phyloP scores from a whole-genome alignment of 257 asterid species.

The Knoxia roxburghii region DNA sequence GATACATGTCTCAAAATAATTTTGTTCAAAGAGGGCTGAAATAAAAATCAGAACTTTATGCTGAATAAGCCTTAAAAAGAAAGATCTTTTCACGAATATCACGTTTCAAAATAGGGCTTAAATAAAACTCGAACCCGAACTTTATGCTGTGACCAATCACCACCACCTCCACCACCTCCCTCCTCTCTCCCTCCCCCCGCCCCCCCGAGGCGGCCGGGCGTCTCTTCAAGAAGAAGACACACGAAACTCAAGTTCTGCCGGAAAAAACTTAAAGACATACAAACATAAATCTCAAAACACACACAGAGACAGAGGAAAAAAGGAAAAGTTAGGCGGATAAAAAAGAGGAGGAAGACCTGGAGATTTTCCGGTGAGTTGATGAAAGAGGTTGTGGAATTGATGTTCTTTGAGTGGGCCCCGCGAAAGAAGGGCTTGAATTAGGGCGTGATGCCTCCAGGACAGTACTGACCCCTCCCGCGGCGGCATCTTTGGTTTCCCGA shows the following conservation, averaged over 20 bases:
- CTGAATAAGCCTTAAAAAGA: background rate
- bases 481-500: slow-evolving; percentile 3
- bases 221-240: background rate
- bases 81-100: too few species aligned
- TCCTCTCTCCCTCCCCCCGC: too few species aligned
- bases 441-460: slow-evolving; percentile 66
- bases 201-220: too few species aligned
- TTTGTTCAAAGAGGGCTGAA: too few species aligned
- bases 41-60: background rate
- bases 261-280: background rate
- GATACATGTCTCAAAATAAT: background rate
- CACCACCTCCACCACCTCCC: too few species aligned
- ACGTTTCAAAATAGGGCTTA: background rate
- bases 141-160: background rate
- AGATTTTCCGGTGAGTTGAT: slow-evolving; percentile 38
- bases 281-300: background rate
- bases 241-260: background rate
- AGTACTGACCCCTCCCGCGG: slow-evolving; percentile 18
- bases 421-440: slow-evolving; percentile 68
- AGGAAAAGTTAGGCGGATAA: background rate
- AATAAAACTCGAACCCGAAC: background rate
- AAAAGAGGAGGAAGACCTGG: slow-evolving; percentile 36
- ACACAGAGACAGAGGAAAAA: background rate
- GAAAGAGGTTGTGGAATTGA: slow-evolving; percentile 51
- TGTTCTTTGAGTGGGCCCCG: slow-evolving; percentile 66